Conservation (phyloP, 2,329 filamentous ascomycete species). For the Alternaria longipes region DNA sequence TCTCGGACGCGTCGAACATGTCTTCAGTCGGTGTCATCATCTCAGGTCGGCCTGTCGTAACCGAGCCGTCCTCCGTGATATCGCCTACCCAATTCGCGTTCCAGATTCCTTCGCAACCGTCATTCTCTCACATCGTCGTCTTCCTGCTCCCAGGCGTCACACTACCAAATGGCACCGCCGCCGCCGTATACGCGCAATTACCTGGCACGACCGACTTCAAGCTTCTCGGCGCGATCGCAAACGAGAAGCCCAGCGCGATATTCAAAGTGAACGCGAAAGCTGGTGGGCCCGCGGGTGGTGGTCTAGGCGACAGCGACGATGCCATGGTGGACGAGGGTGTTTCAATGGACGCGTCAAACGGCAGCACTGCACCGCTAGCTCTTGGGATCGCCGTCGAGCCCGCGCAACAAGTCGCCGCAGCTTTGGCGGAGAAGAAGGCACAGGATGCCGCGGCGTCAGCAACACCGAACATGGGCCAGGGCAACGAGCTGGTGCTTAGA, state of each 20-base stretch:
- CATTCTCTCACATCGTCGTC: conserved; percentile 80
- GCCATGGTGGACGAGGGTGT: conserved; percentile 56
- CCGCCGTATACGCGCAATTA: conserved; percentile 88
- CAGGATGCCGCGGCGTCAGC: conserved; percentile 46
- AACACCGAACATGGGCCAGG: conserved; percentile 32
- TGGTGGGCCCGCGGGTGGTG: conserved; percentile 47
- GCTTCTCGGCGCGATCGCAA: conserved; percentile 88
- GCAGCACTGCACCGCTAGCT: conserved; percentile 58
- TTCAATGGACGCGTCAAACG: conserved; percentile 20
- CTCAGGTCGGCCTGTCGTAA: conserved; percentile 68
- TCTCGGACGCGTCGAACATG: conserved; percentile 51
- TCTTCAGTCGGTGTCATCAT: conserved; percentile 67
- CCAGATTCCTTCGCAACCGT: conserved; percentile 69
- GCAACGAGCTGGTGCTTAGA: conserved; percentile 49
- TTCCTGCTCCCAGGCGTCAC: conserved; percentile 83
- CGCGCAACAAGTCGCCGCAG: conserved; percentile 72
- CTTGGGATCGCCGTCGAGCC: conserved; percentile 87
- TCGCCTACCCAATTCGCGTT: conserved; percentile 71
- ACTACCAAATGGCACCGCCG: conserved; percentile 79
- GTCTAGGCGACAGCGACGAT: conserved; percentile 59
- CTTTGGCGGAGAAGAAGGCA: conserved; percentile 69
- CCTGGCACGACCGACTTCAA: conserved; percentile 70
- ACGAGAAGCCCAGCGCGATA: conserved; percentile 89
- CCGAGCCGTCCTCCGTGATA: conserved; percentile 61
- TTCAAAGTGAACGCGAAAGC: conserved; percentile 73